Percentiles rank a stretch among this genome's conserved stretches.
These are phyloP conservation scores for Solanum lycopersicoides DNA, from an alignment of 257 asterid genomes.

Conservation along the genomic window DNA sequence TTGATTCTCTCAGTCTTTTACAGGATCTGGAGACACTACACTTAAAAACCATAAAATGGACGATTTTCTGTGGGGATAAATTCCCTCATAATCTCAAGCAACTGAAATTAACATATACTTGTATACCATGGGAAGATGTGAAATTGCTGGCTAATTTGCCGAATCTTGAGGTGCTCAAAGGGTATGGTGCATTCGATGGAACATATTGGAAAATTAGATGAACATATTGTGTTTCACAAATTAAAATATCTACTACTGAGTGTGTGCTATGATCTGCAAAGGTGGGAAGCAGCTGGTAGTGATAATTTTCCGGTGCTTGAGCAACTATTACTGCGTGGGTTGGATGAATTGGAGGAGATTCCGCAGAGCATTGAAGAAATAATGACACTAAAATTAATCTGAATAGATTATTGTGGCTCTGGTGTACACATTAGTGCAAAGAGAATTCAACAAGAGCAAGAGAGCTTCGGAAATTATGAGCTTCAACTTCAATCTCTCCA, in stretches of 20 bases:
- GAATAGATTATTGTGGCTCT: background rate
- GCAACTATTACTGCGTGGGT: fast-evolving
- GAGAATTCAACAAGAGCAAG: background rate
- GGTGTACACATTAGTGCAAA: background rate
- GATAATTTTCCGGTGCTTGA: background rate
- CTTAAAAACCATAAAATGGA: no score
- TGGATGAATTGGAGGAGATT: background rate
- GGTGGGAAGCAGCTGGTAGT: background rate
- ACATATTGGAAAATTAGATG: background rate
- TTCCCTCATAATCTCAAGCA: no score
- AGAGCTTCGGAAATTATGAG: background rate
- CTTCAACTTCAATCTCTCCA: background rate
- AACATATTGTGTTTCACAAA: background rate
- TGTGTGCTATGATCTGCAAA: fast-evolving
- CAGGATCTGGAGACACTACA: no score
- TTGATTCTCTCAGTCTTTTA: no score
- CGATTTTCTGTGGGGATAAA: no score
- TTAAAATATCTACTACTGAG: background rate
- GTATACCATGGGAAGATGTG: no score
- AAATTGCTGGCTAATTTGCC: background rate
- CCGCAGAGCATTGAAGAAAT: background rate
- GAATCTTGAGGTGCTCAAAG: background rate
- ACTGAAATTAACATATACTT: fast-evolving
- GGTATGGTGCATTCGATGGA: fast-evolving
- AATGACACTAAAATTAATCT: background rate